Percentiles rank a stretch among this genome's conserved stretches.
Conservation (phyloP, 768 basidiomycete species). For the Mycena crocata region DNA sequence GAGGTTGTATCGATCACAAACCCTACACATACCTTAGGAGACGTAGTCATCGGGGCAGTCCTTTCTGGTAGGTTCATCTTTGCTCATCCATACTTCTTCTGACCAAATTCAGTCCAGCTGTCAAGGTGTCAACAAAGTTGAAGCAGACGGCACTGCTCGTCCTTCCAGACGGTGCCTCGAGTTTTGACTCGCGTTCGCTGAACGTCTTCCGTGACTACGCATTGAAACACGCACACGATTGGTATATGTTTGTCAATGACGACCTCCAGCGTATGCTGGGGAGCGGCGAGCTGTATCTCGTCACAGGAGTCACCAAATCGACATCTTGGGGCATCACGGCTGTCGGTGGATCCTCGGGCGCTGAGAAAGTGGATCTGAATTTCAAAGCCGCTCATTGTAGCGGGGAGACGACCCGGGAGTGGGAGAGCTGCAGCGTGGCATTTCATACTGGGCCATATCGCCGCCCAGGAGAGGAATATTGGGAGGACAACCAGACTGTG, state of each 20-base stretch:
- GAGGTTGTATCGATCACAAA: no score
- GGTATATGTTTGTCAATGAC: conserved; percentile 23
- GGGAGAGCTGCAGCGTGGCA: no score
- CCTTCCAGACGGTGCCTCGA: conserved; percentile 26
- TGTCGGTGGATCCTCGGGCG: background rate
- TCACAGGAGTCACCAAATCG: conserved; percentile 18
- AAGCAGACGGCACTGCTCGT: conserved; percentile 18
- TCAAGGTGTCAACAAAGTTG: conserved; percentile 8
- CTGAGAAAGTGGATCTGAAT: no score
- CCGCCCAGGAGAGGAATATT: no score
- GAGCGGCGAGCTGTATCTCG: conserved; percentile 11
- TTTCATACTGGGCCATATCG: no score
- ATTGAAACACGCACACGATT: conserved; percentile 10
- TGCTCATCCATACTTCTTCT: background rate
- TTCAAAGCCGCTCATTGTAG: conserved; percentile 14
- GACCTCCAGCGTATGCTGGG: conserved; percentile 1
- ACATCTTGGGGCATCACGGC: conserved; percentile 15
- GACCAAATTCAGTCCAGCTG: background rate
- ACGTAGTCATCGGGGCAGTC: background rate
- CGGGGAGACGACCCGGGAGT: conserved; percentile 5
- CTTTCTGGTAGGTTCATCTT: background rate
- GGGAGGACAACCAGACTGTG: no score
- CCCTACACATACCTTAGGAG: no score
- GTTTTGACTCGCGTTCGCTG: background rate
- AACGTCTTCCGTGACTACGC: conserved; percentile 19